Evolutionary conservation across 1,284 basidiomycete genomes (phyloP), one percentile per base, ranked within the genome.

Genomic region (Quambalaria eucalypti): DNA sequence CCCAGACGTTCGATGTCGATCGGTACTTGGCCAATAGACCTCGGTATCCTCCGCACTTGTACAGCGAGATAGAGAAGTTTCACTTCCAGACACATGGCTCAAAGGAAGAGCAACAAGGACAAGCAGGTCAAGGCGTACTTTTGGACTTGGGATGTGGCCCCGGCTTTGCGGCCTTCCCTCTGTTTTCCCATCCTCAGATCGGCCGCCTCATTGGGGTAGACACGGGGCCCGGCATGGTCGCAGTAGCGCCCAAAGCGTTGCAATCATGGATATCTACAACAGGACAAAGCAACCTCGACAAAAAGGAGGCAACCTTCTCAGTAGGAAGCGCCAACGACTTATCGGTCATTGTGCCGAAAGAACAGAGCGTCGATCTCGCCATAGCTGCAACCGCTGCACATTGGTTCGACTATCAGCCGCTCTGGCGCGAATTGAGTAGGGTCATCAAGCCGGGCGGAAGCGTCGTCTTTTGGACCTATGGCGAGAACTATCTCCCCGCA

Each of bases 401-500:
- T 28, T 57, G 55, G 55, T 57, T 57, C 48, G 40, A 48, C n/a
- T 25, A 29, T 28, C 6, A 6, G 2, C 16, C 14, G n/a, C 9
- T 49, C 9, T 57, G 55, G 55, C 2, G 2, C 14, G 31, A 56
- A 28, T 21, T 56, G 8, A 19, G 21, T 8, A 30, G 55, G 14
- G 51, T 54, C 14, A 8, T 57, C 2, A 52, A 48, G 28, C 50
- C 55, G 3, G 48, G 48, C 6, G 55, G 55, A 5, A 49, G 23
- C 26, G 55, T 57, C n/a, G 52, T 52, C 31, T 57, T 47, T n/a
- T 57, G 51, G 51, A 40, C 26, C 10, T 56, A 56, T 33, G 55
- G 48, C n/a, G 28, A 55, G 19, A 54, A 56, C 38, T 56, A 56
- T 38, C 39, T 56, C 2, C 55, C 55, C 23, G 12, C 26, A 7